Conservation (phyloP, 371 early-diverging fungal genomes). For the Mycotypha africana region DNA sequence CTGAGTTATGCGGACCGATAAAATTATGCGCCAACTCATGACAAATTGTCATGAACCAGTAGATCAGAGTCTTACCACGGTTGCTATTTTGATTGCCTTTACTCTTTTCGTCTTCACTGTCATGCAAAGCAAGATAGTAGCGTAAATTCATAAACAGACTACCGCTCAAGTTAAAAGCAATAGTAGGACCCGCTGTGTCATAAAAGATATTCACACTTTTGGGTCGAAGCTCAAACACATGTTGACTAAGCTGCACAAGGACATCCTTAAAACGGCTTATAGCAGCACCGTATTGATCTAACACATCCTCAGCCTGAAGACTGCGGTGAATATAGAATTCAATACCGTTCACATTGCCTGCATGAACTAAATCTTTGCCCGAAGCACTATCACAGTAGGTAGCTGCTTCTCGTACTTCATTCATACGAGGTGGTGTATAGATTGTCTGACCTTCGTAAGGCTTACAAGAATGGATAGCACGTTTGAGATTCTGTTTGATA, state of each 20-base stretch:
- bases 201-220: conserved; percentile 70
- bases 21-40: conserved; percentile 92
- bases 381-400: conserved; percentile 52
- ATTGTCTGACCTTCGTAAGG: conserved; percentile 40
- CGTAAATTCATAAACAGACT: conserved; percentile 83
- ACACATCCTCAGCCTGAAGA: conserved; percentile 35
- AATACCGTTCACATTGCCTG: conserved; percentile 41
- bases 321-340: conserved; percentile 52
- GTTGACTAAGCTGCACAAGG: conserved; percentile 41
- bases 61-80: conserved; percentile 55
- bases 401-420: conserved; percentile 34
- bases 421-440: conserved; percentile 40
- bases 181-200: conserved; percentile 61
- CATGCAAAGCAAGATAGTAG: conserved; percentile 71
- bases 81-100: conserved; percentile 16
- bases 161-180: conserved; percentile 80
- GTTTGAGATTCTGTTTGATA: conserved; percentile 43
- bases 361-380: conserved; percentile 50
- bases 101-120: conserved; percentile 28
- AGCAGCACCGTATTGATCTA: conserved; percentile 37
- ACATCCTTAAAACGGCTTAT: conserved; percentile 53
- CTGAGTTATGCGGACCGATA: conserved; percentile 43
- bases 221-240: conserved; percentile 59
- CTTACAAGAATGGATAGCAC: conserved; percentile 53
- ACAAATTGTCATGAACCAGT: conserved; percentile 86